A percentile compares a stretch with the other conserved stretches of the same genome.
phyloP scores from a whole-genome alignment of 306 rosid species.

The Prinsepia uniflora region DNA sequence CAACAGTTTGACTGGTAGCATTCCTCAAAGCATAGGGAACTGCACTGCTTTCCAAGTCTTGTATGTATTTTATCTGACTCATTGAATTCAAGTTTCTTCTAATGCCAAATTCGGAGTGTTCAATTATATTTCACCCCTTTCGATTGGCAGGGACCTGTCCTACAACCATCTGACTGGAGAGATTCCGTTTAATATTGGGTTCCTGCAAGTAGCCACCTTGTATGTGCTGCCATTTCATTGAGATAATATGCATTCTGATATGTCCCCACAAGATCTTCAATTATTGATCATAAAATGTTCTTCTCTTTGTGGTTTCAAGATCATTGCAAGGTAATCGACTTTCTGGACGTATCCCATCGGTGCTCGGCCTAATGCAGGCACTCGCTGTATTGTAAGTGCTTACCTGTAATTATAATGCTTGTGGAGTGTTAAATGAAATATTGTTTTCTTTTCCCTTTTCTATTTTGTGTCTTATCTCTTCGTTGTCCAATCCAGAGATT shows the following conservation, averaged over 20 bases:
- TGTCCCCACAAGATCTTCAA: neutral
- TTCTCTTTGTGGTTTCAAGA: constrained; percentile 37
- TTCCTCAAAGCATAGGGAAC: constrained; percentile 84
- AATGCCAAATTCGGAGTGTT: neutral
- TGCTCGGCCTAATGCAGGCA: constrained; percentile 97
- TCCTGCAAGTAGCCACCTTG: constrained; percentile 88
- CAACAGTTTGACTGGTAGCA: constrained; percentile 84
- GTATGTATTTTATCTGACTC: constrained; percentile 56
- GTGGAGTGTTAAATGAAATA: neutral
- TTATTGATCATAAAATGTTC: constrained; percentile 15
- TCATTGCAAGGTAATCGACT: constrained; percentile 90
- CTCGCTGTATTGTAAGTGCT: constrained; percentile 91
- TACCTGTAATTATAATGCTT: constrained; percentile 6
- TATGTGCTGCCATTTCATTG: constrained; percentile 30
- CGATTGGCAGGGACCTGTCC: constrained; percentile 64
- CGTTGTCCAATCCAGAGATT: constrained; percentile 52
- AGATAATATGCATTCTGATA: neutral
- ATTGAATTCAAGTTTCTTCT: constrained; percentile 2
- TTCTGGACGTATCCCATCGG: constrained; percentile 79
- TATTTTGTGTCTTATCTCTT: constrained; percentile 3
- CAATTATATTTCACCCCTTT: neutral
- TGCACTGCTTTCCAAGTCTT: constrained; percentile 97
- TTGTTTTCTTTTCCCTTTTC: constrained; percentile 2
- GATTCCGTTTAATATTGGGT: constrained; percentile 86
- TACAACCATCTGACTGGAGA: constrained; percentile 73